Base-by-base conservation (phyloP, 192 early-diverging fungal genomes). In the Linnemannia schmuckeri region DNA sequence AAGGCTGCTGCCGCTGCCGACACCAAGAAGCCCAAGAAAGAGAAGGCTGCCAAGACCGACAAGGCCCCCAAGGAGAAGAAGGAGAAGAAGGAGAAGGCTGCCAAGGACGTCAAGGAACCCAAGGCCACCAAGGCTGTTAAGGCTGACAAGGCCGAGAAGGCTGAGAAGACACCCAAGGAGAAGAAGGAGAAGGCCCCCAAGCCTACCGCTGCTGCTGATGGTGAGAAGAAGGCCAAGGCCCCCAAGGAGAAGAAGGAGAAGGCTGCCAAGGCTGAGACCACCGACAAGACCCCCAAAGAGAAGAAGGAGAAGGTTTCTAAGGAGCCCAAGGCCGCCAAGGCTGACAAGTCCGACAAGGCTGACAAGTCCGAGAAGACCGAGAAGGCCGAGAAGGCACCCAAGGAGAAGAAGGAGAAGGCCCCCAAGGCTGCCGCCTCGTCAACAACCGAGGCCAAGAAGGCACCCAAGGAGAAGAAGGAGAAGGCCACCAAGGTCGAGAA, bases 231-330 rank as follows among this genome's bases (percentile, higher is more conserved):
- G 63, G 44, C 47, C 40, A 78, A 84, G 68, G 69, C 77, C 57
- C 63, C 70, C 52, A 81, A 80, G 79, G 74, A 78, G 77, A 80
- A 74, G 72, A 81, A 82, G 69, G 35, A 74, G 72, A 81, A 82
- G 69, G 35, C 72, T 9, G 70, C 74, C 27, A 54, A 72, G 24
- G 57, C 35, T 7, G 35, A 70, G 35, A 33, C 74, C 41, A 38
- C 71, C 4, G 76, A 84, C 55, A 79, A 78, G 57, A 30, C 82
- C 37, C 71, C 75, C 38, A 78, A 83, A 76, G 72, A 83, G 76
- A 78, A 83, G 76, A 69, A 57, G 71, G 70, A 82, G 75, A 73
- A 76, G 52, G 81, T 75, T 6, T 30, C 71, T 24, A 83, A 83
- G 76, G 68, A 55, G 49, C 30, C 49, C 33, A 75, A 74, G 74